Evolutionary conservation across 306 rosid species (phyloP), one percentile per base, ranked within the genome.

Genomic region (Quercus variabilis): DNA sequence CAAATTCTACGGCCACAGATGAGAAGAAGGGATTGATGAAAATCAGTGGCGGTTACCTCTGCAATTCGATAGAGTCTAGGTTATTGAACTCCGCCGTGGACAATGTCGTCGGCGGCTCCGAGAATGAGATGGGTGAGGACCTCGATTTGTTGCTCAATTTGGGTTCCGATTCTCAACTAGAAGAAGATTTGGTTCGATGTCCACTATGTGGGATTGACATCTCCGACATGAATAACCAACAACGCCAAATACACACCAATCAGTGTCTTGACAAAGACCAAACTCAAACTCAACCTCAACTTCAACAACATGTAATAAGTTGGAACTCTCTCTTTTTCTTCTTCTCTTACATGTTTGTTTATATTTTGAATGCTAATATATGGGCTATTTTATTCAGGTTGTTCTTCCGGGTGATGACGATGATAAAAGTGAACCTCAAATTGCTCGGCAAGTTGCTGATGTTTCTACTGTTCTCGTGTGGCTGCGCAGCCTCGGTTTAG

Each of bases 181-280:
- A 69, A 10, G 82, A 21, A 28, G 83, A 69, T 69, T 69, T 69
- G 64, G 83, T 91, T 55, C 78, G 14, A 5, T 94, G 98, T 77
- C 98, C 98, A 26, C 87, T 94, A 0, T 94, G 98, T 43, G 90
- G 87, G 18, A 75, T 79, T 72, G 98, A 94, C 70, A 89, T 94
- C 76, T 90, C 97, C 15, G 80, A 86, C 72, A 83, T 94, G 79
- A 84, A 85, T 0, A 82, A 87, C 38, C 91, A 90, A 55, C 77
- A 87, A 17, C 89, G 97, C 30, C 81, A 89, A 81, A 76, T 87
- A 33, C 97, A 94, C 63, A 89, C 92, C 78, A 94, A 94, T 58
- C 76, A 80, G 17, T 94, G 98, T 84, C 91, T 94, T 23, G 96
- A 92, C 81, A 80, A 78, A 75, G 80, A 55, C 20, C 91, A 84